phyloP scores from a whole-genome alignment of 805 yeast genomes.

The Lachancea cidri region DNA sequence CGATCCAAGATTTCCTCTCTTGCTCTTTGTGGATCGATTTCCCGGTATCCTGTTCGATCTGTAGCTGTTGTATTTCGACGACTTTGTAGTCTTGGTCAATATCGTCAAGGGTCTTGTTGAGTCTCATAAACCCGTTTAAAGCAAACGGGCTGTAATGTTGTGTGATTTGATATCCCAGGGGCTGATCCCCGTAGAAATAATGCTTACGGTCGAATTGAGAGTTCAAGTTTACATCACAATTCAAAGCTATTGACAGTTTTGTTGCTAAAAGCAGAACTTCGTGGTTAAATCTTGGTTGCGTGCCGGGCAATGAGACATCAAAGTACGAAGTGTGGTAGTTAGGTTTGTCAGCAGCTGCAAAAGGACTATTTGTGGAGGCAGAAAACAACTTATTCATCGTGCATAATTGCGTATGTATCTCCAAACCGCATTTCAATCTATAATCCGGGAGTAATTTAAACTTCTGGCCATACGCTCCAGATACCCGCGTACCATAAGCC shows the following conservation, averaged over 20 bases:
- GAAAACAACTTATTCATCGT: conserved; percentile 78
- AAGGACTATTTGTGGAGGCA: conserved; percentile 42
- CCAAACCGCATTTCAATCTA: conserved; percentile 76
- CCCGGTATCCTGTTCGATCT: conserved; percentile 94
- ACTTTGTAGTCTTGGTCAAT: conserved; percentile 38
- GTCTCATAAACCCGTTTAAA: conserved; percentile 50
- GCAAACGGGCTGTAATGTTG: conserved; percentile 84
- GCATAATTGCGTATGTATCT: conserved; percentile 84
- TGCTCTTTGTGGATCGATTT: conserved; percentile 53
- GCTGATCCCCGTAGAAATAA: conserved; percentile 95
- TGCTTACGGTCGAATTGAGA: conserved; percentile 91
- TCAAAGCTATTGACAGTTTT: conserved; percentile 65
- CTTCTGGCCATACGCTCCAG: not conserved
- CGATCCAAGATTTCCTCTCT: conserved; percentile 45
- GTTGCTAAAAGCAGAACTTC: conserved; percentile 69
- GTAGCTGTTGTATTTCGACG: conserved; percentile 72
- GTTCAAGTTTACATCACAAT: conserved; percentile 47
- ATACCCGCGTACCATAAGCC: not conserved
- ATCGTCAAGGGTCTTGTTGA: conserved; percentile 51
- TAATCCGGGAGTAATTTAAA: conserved; percentile 18
- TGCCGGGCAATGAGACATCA: conserved; percentile 87
- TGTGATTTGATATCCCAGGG: conserved; percentile 92
- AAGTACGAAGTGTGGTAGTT: conserved; percentile 69
- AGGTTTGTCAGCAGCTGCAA: conserved; percentile 46
- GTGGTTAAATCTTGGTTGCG: conserved; percentile 77